A percentile compares a stretch with the other conserved stretches of the same genome.
phyloP scores from a whole-genome alignment of 1,284 basidiomycete genomes.

The Phellinidium pouzarii region DNA sequence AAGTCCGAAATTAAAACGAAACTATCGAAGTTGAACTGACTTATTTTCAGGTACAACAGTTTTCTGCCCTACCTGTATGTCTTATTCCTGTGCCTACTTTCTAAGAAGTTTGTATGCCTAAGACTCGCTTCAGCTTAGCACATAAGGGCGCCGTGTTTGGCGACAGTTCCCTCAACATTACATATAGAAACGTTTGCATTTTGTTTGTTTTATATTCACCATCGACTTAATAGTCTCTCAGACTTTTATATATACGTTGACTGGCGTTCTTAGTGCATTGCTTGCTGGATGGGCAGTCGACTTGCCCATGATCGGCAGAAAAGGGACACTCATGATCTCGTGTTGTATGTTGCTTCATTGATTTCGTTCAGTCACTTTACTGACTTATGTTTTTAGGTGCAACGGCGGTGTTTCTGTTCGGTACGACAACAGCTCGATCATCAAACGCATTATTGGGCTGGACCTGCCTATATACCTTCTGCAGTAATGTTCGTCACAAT shows the following conservation, averaged over 20 bases:
- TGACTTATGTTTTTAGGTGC: conserved; percentile 33
- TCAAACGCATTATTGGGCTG: conserved; percentile 61
- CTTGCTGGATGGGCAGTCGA: conserved; percentile 61
- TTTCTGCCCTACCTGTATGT: conserved; percentile 47
- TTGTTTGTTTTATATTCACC: neutral
- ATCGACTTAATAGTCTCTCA: conserved; percentile 21
- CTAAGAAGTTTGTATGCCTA: neutral
- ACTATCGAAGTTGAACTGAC: neutral
- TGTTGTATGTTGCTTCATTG: conserved; percentile 28
- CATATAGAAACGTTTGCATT: conserved; percentile 43
- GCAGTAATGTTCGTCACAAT: conserved; percentile 40
- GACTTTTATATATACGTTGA: conserved; percentile 54
- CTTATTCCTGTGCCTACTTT: neutral
- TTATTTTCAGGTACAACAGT: conserved; percentile 35
- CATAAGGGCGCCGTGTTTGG: conserved; percentile 44
- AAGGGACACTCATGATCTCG: conserved; percentile 53
- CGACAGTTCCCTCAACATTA: conserved; percentile 41
- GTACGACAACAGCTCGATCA: conserved; percentile 57
- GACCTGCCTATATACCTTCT: conserved; percentile 66
- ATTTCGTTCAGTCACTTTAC: conserved; percentile 26
- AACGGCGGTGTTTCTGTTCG: conserved; percentile 65
- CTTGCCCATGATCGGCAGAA: conserved; percentile 51
- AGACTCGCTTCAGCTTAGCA: conserved; percentile 29
- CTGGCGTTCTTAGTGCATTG: conserved; percentile 63
- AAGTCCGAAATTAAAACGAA: neutral